Conservation (phyloP, 306 rosid genomes). For the Trichosanthes cucumerina region DNA sequence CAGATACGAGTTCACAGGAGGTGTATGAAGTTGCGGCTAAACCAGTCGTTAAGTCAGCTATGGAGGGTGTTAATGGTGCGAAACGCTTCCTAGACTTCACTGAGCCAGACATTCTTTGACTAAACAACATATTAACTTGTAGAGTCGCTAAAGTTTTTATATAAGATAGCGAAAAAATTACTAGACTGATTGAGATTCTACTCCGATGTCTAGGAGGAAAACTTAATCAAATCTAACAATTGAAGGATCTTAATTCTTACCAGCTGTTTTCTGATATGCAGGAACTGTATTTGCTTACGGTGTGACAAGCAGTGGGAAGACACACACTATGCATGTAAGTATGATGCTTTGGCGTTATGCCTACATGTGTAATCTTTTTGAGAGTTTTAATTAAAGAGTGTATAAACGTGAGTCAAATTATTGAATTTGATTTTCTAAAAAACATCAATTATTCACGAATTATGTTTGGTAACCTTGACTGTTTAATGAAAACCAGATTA, state of each 20-base stretch:
- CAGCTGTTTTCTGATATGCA: conserved; percentile 23
- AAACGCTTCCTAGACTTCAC: not conserved
- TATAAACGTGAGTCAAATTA: not conserved
- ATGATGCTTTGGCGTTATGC: conserved; percentile 8
- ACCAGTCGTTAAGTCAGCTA: conserved; percentile 94
- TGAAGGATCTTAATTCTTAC: not conserved
- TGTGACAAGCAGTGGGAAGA: conserved; percentile 98
- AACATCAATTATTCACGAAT: not conserved
- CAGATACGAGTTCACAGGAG: conserved; percentile 59
- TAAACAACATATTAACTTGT: not conserved
- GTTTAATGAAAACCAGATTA: not conserved
- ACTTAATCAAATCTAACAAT: not conserved
- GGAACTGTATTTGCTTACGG: conserved; percentile 99
- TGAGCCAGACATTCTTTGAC: not conserved
- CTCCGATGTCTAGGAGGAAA: not conserved
- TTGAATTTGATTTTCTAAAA: not conserved
- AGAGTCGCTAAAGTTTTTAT: not conserved
- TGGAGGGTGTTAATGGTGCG: conserved; percentile 98
- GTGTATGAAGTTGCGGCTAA: conserved; percentile 96
- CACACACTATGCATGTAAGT: conserved; percentile 99
- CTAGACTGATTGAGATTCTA: not conserved
- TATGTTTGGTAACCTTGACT: not conserved
- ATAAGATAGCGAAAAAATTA: not conserved
- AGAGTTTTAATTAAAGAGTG: not conserved
- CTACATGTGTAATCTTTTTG: conserved; percentile 11